Percentiles rank a stretch among this genome's conserved stretches.
Conservation (phyloP, 805 yeast genomes). For the Lachancea meyersii region DNA sequence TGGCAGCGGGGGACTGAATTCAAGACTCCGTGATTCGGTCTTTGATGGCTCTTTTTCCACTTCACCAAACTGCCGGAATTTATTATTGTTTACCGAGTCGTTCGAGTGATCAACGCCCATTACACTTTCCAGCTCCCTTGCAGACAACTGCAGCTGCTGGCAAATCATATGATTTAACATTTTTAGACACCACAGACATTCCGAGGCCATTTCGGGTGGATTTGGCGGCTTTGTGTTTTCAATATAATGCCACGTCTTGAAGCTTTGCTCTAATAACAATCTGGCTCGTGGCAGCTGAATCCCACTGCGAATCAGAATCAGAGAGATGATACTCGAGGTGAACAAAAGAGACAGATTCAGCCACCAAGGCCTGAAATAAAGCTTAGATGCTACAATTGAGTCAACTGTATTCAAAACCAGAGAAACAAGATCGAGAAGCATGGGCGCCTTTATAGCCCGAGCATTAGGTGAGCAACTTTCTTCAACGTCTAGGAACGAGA, state of each 20-base stretch:
- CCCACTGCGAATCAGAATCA: slow-evolving; percentile 43
- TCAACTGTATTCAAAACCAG: slow-evolving; percentile 28
- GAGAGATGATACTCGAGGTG: slow-evolving; percentile 38
- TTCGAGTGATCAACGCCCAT: slow-evolving; percentile 52
- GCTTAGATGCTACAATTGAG: slow-evolving; percentile 28
- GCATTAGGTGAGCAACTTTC: slow-evolving; percentile 1
- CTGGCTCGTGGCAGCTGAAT: slow-evolving; percentile 14
- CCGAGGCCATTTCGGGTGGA: slow-evolving; percentile 45
- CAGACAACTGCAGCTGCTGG: slow-evolving; percentile 41
- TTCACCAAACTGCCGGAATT: slow-evolving; percentile 43
- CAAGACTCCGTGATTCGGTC: neutral
- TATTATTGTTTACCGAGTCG: slow-evolving; percentile 42
- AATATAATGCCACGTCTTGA: slow-evolving; percentile 22
- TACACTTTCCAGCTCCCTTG: slow-evolving; percentile 30
- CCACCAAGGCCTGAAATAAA: slow-evolving; percentile 47
- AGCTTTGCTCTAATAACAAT: slow-evolving; percentile 13
- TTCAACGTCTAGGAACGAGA: slow-evolving; percentile 18
- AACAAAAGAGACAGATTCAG: slow-evolving; percentile 40
- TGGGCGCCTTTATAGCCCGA: slow-evolving; percentile 13
- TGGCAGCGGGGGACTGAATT: neutral
- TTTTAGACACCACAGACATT: slow-evolving; percentile 57
- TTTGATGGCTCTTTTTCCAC: slow-evolving; percentile 21
- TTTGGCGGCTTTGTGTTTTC: slow-evolving; percentile 28
- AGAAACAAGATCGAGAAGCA: slow-evolving; percentile 6
- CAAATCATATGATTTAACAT: slow-evolving; percentile 47